Base-by-base conservation (phyloP, 2,329 filamentous ascomycete species). In the Cryphonectria parasitica region DNA sequence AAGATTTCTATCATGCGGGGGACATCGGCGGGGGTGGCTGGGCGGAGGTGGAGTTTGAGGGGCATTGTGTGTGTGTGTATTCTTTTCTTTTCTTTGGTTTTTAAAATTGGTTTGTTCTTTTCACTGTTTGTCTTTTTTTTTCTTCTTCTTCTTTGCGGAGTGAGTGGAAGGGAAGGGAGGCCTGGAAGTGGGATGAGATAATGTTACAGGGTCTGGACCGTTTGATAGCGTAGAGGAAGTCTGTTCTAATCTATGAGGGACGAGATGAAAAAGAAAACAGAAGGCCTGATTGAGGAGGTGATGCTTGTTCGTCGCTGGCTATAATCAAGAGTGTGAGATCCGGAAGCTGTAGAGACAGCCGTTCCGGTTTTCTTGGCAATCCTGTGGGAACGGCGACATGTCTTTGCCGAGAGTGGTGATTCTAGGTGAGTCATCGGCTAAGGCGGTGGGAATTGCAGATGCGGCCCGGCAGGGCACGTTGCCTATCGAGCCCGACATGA, bases 401-500 rank as follows among this genome's bases (percentile, higher is more conserved):
- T n/a, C 4, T n/a, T n/a, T 49, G 52, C 52, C 25, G 52, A 56
- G 17, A 19, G 45, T 17, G 13, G n/a, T 31, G 52, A 17, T 56
- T n/a, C 15, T 28, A 4, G 25, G 52, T 56, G 52, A 56, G 52
- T 56, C 52, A 56, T 56, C n/a, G 13, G 22, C n/a, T 56, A 28
- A 52, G 22, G 45, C 22, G 45, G 45, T 52, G 45, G 22, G 22
- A 52, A 11, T 10, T 54, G 11, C 13, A 17, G 25, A 56, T 56
- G 52, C 52, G 25, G 52, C 28, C 25, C 52, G 52, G 45, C 45
- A 49, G 19, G 45, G 45, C 25, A 28, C 11, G 25, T 56, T 56
- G 52, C 52, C 25, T 56, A 56, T 56, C 52, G 52, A 84, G 5
- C 5, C 11, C 25, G 45, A 49, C 5, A 8, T 49, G 19, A 2